These are phyloP conservation scores for Fusarium multiceps DNA, from an alignment of 2,329 filamentous ascomycete genomes.

Conservation along the genomic window DNA sequence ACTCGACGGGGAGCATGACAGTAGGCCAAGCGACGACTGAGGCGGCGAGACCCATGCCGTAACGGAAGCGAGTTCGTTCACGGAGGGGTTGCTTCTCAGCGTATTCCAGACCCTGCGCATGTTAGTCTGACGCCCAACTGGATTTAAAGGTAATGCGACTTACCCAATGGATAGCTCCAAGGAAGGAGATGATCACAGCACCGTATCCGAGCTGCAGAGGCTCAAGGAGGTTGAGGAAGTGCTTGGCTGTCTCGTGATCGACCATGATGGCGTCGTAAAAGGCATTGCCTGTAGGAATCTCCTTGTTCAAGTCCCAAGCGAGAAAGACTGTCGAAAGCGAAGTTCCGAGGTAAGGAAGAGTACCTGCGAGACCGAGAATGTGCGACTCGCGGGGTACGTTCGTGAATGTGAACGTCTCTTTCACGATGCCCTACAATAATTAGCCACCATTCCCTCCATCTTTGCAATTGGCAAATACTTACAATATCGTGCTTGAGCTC, in stretches of 20 bases:
- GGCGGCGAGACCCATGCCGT: conserved; percentile 83
- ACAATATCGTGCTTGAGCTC: conserved; percentile 66
- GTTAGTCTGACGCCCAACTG: too few relatives aligned
- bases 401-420: conserved; percentile 74
- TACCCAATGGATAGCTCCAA: conserved; percentile 91
- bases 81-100: conserved; percentile 71
- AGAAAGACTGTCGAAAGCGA: conserved; percentile 85
- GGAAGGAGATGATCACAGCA: conserved; percentile 91
- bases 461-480: conserved; percentile 45
- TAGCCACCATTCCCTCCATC: not conserved
- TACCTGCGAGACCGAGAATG: conserved; percentile 78
- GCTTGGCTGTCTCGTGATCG: conserved; percentile 75
- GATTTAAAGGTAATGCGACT: too few relatives aligned
- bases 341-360: conserved; percentile 86
- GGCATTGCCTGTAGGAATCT: conserved; percentile 68
- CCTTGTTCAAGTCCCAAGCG: conserved; percentile 82
- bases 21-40: conserved; percentile 91
- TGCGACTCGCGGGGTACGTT: conserved; percentile 75
- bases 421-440: conserved; percentile 66
- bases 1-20: conserved; percentile 83
- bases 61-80: conserved; percentile 79
- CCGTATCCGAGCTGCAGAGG: conserved; percentile 92
- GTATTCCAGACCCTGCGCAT: conserved; percentile 76
- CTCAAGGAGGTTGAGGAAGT: conserved; percentile 80
- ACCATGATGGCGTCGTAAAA: conserved; percentile 67